These are phyloP conservation scores for Metschnikowia chrysomelidarum DNA, from an alignment of 805 yeast species.

Conservation along the genomic window DNA sequence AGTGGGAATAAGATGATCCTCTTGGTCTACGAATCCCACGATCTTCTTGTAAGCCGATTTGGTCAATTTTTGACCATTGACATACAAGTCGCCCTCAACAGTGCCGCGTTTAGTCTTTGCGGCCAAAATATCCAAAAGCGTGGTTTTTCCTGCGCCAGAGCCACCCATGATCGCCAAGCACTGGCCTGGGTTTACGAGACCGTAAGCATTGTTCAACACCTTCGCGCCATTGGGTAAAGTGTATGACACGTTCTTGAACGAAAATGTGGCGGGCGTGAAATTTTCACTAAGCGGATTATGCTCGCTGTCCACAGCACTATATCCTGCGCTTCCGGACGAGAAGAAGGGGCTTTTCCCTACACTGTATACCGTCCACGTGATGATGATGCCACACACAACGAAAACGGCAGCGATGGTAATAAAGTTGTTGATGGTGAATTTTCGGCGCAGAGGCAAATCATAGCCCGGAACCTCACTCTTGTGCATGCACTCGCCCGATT, in stretches of 20 bases:
- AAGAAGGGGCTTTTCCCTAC: slow-evolving; percentile 65
- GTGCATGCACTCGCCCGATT: slow-evolving; percentile 89
- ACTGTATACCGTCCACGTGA: slow-evolving; percentile 44
- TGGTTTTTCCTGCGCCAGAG: slow-evolving; percentile 98
- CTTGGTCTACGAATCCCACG: slow-evolving; percentile 95
- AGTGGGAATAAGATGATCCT: slow-evolving; percentile 86
- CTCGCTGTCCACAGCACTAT: slow-evolving; percentile 22
- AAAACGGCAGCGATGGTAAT: slow-evolving; percentile 45
- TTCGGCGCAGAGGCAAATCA: slow-evolving; percentile 55
- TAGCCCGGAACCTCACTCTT: slow-evolving; percentile 92
- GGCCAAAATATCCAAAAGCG: slow-evolving; percentile 87
- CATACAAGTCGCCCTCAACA: slow-evolving; percentile 61
- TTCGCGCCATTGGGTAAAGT: slow-evolving; percentile 42
- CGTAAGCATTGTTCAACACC: slow-evolving; percentile 65
- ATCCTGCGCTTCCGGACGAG: slow-evolving; percentile 30
- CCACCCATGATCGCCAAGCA: slow-evolving; percentile 97
- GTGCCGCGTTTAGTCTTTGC: slow-evolving; percentile 79
- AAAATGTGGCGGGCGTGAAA: slow-evolving; percentile 65
- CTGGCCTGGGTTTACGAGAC: slow-evolving; percentile 81
- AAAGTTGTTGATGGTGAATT: slow-evolving; percentile 46
- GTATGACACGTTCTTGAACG: slow-evolving; percentile 74
- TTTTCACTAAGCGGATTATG: slow-evolving; percentile 46
- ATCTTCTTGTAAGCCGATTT: slow-evolving; percentile 55
- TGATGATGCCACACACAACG: slow-evolving; percentile 40
- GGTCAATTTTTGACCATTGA: slow-evolving; percentile 64